A percentile compares a stretch with the other conserved stretches of the same genome.
Conservation (phyloP, 345 rosid genomes). For the Linum tenue region DNA sequence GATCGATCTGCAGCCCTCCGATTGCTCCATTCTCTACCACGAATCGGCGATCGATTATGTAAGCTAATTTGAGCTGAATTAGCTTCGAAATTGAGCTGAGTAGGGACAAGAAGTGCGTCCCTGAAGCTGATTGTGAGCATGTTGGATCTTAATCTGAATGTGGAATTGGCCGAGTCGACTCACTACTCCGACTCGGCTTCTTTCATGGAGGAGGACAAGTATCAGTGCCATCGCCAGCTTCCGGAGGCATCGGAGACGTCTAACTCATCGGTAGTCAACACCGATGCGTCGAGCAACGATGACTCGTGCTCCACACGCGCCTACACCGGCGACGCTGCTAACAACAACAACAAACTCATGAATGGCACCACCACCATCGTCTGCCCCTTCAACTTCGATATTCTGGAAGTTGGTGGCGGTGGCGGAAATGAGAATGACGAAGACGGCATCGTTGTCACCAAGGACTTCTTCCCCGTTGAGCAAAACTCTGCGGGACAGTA, state of each 20-base stretch:
- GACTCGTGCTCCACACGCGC: constrained; percentile 62
- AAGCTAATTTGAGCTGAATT: background rate
- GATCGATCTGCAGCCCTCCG: constrained; percentile 1
- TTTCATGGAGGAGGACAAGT: constrained; percentile 15
- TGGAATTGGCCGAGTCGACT: constrained; percentile 48
- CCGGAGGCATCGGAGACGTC: constrained; percentile 55
- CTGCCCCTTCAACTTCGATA: constrained; percentile 53
- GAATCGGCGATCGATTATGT: constrained; percentile 2
- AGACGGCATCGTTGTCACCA: constrained; percentile 32
- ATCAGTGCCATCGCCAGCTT: background rate
- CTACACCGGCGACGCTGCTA: constrained; percentile 16
- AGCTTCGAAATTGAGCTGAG: background rate
- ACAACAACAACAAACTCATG: background rate
- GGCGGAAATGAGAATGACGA: constrained; percentile 8
- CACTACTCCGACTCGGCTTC: constrained; percentile 29
- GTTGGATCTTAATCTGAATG: constrained; percentile 86
- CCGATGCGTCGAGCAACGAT: constrained; percentile 49
- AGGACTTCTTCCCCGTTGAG: constrained; percentile 52
- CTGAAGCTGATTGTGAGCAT: constrained; percentile 16
- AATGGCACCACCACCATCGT: background rate
- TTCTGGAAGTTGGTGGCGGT: constrained; percentile 35
- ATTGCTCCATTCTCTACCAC: constrained; percentile 4
- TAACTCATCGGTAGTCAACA: constrained; percentile 76
- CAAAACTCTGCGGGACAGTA: constrained; percentile 15
- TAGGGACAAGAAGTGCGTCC: background rate